Evolutionary conservation across 768 basidiomycete species (phyloP).

Genomic region (Lyophyllum shimeji): DNA sequence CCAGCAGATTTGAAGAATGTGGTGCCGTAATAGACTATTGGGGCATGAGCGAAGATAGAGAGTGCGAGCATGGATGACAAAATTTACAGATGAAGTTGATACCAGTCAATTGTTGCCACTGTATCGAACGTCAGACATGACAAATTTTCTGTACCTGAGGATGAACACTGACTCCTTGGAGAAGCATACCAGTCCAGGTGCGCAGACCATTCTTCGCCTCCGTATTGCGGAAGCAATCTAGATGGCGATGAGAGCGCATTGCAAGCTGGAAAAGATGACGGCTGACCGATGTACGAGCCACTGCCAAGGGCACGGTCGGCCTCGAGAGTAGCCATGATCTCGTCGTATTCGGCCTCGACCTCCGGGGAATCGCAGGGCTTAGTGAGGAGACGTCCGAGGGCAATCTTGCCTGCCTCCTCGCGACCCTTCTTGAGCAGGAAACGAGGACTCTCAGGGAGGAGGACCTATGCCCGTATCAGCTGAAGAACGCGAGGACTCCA

Average conservation of each 20-base stretch:
- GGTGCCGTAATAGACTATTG: slow-evolving; percentile 60
- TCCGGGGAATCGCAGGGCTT: slow-evolving; percentile 44
- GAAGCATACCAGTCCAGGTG: slow-evolving; percentile 78
- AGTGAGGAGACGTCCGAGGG: slow-evolving; percentile 67
- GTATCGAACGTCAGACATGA: slow-evolving; percentile 1
- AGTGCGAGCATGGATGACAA: not conserved
- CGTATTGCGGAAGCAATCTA: slow-evolving; percentile 55
- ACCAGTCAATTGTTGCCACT: slow-evolving; percentile 74
- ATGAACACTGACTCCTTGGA: slow-evolving; percentile 49
- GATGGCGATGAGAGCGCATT: not conserved
- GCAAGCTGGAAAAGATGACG: not conserved
- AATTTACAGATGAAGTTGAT: slow-evolving; percentile 53
- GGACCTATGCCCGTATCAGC: slow-evolving; percentile 5
- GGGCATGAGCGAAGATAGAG: not conserved
- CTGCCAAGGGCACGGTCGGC: slow-evolving; percentile 62
- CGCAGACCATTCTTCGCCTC: slow-evolving; percentile 64
- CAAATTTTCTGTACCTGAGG: not conserved
- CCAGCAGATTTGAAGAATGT: slow-evolving; percentile 64
- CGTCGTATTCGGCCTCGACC: slow-evolving; percentile 51
- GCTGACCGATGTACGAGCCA: slow-evolving; percentile 48
- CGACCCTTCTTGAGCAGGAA: slow-evolving; percentile 71
- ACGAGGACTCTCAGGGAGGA: slow-evolving; percentile 56
- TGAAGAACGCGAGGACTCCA: not conserved
- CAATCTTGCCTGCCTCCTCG: slow-evolving; percentile 53
- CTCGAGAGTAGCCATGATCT: slow-evolving; percentile 54